phyloP scores from a whole-genome alignment of 2,329 filamentous ascomycete species.

The Cytospora piceicola region DNA sequence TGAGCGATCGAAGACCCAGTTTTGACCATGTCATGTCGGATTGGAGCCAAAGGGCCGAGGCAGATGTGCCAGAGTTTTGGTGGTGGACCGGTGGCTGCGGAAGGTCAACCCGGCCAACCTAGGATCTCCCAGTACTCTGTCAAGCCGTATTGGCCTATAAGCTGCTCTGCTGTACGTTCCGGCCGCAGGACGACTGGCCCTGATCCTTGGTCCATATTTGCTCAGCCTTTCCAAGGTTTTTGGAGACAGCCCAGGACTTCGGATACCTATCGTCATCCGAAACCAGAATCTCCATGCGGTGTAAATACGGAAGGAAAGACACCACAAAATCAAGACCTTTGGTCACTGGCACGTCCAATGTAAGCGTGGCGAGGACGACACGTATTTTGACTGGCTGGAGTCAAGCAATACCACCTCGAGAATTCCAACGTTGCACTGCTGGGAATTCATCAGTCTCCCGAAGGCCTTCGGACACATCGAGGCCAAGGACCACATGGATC shows the following conservation, averaged over 20 bases:
- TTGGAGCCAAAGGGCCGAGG: conserved; percentile 16
- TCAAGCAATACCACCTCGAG: conserved; percentile 27
- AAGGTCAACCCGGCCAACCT: conserved; percentile 8
- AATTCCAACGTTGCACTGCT: conserved; percentile 26
- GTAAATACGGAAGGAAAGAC: neutral
- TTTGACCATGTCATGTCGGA: conserved; percentile 19
- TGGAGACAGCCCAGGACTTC: neutral
- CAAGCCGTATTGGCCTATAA: conserved; percentile 15
- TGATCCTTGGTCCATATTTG: conserved; percentile 12
- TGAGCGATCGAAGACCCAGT: conserved; percentile 13
- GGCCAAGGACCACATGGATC: conserved; percentile 13
- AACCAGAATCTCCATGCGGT: neutral
- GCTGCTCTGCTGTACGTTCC: conserved; percentile 19
- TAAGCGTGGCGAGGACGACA: conserved; percentile 23
- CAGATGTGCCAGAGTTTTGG: conserved; percentile 11
- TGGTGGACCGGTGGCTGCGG: conserved; percentile 16
- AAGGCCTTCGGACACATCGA: conserved; percentile 27
- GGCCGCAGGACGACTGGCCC: neutral
- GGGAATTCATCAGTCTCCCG: conserved; percentile 22
- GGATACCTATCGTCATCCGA: neutral
- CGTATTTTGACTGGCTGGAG: conserved; percentile 22
- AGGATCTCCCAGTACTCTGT: conserved; percentile 20
- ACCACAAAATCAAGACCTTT: neutral
- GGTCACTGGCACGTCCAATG: conserved; percentile 20
- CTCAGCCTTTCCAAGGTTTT: neutral